These are phyloP conservation scores for Neurospora sublineolata DNA, from an alignment of 495 filamentous ascomycete genomes.

Conservation along the genomic window DNA sequence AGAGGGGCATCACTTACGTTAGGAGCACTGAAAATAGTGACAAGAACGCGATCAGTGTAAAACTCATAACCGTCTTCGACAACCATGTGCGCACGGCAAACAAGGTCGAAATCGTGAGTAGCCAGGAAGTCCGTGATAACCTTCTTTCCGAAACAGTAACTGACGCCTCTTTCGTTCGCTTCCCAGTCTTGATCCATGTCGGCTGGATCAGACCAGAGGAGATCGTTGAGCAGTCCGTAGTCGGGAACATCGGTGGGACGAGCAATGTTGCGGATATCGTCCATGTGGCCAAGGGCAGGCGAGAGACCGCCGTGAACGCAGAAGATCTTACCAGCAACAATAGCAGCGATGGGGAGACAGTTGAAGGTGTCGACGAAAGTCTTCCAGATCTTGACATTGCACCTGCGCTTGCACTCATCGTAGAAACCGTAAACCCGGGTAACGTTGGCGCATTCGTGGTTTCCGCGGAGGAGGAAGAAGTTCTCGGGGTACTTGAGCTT, in stretches of 20 bases:
- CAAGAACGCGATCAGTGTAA: slow-evolving; percentile 87
- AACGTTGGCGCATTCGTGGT: slow-evolving; percentile 98
- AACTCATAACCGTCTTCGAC: slow-evolving; percentile 99
- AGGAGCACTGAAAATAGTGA: slow-evolving; percentile 95
- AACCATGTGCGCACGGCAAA: slow-evolving; percentile 98
- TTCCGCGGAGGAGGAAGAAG: slow-evolving; percentile 93
- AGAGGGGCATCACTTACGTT: slow-evolving; percentile 55
- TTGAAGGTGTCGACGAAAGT: slow-evolving; percentile 98
- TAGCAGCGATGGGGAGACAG: slow-evolving; percentile 85
- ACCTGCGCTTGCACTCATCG: slow-evolving; percentile 95
- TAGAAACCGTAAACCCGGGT: slow-evolving; percentile 98
- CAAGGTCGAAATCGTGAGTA: slow-evolving; percentile 90
- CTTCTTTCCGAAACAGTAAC: slow-evolving; percentile 97
- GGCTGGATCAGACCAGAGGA: slow-evolving; percentile 95
- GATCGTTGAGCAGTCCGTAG: slow-evolving; percentile 90
- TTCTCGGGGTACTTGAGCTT: slow-evolving; percentile 98
- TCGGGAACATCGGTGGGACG: slow-evolving; percentile 96
- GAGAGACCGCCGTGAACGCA: slow-evolving; percentile 96
- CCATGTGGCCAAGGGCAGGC: slow-evolving; percentile 88
- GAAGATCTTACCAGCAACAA: slow-evolving; percentile 97
- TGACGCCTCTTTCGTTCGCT: slow-evolving; percentile 91
- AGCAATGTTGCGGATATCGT: slow-evolving; percentile 93
- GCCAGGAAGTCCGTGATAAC: slow-evolving; percentile 96
- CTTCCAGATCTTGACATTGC: slow-evolving; percentile 99
- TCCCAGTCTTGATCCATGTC: slow-evolving; percentile 99